A percentile compares a stretch with the other conserved stretches of the same genome.
These are phyloP conservation scores for Pestalotiopsis sp. DNA, from an alignment of 2,329 filamentous ascomycete genomes.

Conservation along the genomic window DNA sequence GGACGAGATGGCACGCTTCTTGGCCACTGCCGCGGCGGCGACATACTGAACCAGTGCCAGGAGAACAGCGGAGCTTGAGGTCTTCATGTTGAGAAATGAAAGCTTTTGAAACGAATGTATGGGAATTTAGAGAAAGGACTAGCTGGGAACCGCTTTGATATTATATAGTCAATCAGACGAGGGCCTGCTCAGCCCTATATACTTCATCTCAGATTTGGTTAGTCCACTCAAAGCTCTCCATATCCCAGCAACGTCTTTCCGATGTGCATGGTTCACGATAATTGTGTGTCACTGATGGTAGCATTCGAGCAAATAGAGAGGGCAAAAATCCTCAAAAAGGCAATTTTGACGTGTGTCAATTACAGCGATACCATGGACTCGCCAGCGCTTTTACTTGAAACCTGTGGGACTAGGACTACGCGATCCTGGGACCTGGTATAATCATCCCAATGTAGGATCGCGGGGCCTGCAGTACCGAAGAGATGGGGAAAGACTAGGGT, in stretches of 20 bases:
- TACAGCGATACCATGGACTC: not conserved
- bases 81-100: not conserved
- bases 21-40: not conserved
- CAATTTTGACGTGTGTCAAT: not conserved
- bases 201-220: not conserved
- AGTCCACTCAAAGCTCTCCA: not conserved
- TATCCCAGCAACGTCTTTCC: not conserved
- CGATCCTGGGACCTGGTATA: not conserved
- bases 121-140: not conserved
- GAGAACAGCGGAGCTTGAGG: not conserved
- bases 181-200: not conserved
- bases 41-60: not conserved
- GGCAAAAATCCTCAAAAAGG: not conserved
- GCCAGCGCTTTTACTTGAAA: not conserved
- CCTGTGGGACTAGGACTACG: not conserved
- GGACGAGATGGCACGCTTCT: conserved; percentile 1
- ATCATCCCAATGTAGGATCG: not conserved
- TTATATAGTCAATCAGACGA: not conserved
- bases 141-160: not conserved
- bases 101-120: not conserved
- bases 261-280: not conserved
- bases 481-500: not conserved
- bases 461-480: not conserved
- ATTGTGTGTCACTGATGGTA: not conserved
- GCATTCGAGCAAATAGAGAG: not conserved